Conservation (phyloP, 768 basidiomycete genomes). For the Mycena crocata region DNA sequence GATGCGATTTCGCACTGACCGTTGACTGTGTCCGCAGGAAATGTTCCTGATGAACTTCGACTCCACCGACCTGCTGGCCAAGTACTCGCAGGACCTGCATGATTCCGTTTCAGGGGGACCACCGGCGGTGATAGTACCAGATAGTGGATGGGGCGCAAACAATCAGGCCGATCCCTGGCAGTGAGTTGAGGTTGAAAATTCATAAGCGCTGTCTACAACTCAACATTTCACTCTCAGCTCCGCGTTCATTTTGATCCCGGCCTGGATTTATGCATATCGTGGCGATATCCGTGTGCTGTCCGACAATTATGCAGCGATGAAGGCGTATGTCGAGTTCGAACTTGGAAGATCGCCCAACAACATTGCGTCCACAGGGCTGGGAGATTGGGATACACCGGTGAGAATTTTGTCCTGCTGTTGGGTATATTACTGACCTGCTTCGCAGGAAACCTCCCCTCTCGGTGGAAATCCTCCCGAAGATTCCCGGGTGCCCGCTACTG, state of each 20-base stretch:
- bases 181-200: slow-evolving; percentile 32
- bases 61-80: slow-evolving; percentile 39
- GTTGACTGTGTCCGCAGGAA: slow-evolving; percentile 32
- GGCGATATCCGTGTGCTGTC: slow-evolving; percentile 40
- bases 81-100: slow-evolving; percentile 41
- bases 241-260: slow-evolving; percentile 45
- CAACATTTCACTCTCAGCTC: slow-evolving; percentile 27
- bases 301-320: slow-evolving; percentile 44
- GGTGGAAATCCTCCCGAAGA: slow-evolving; percentile 45
- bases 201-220: neutral
- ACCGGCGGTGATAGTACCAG: slow-evolving; percentile 43
- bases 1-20: neutral
- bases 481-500: slow-evolving; percentile 39
- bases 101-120: slow-evolving; percentile 40
- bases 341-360: slow-evolving; percentile 43
- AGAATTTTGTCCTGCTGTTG: slow-evolving; percentile 44
- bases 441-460: slow-evolving; percentile 34
- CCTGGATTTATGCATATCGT: slow-evolving; percentile 45
- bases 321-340: slow-evolving; percentile 43
- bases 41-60: slow-evolving; percentile 45
- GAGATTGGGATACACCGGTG: slow-evolving; percentile 60
- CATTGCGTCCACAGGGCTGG: slow-evolving; percentile 40
- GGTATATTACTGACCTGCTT: neutral
- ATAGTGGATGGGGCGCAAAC: slow-evolving; percentile 44
- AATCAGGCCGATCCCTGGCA: slow-evolving; percentile 46